Base-by-base conservation (phyloP, 495 filamentous ascomycete genomes). In the Sphaerosporella brunnea region DNA sequence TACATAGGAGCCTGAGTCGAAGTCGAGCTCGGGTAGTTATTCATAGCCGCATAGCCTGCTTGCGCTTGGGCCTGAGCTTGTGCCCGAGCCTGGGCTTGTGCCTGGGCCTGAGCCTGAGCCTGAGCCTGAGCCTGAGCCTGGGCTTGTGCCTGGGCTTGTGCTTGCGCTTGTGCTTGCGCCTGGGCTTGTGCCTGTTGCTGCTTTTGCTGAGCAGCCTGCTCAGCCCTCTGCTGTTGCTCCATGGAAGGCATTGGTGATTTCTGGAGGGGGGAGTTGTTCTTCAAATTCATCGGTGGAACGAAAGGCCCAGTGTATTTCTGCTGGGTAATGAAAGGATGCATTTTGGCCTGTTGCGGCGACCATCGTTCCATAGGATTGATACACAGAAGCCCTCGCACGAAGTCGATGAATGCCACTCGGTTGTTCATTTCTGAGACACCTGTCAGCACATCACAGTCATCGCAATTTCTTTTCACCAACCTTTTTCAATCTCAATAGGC, bases 291-390 rank as follows among this genome's bases (percentile, higher is more conserved):
- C 7, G 88, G 92, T n/a, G 92, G 92, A 25, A 95, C 78, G 58
- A 96, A 99, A 4, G 83, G 84, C 11, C 84, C 86, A 0, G 86
- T 93, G 60, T 79, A 96, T 66, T 99, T 99, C 53, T 90, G 81
- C 56, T 99, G 92, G 0, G 92, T 99, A 56, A 99, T 99, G 68
- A 99, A 99, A 2, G 92, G 92, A 56, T 99, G 92, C 55, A 94
- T 63, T 58, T 94, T 94, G 24, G 92, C 92, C 62, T 99, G 92
- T 56, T 94, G 87, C 9, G 92, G 92, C 13, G 92, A 93, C 92
- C 92, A 99, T 50, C 92, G 71, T 61, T 99, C 92, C 21, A 99
- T 72, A 1, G 92, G 92, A 60, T 93, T 96, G 64, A 95, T 93
- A 28, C 82, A 87, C 43, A 99, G 65, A 25, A 99, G 63, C 8